phyloP scores from a whole-genome alignment of 1,139 yeast genomes.

The Hansenula anomala region DNA sequence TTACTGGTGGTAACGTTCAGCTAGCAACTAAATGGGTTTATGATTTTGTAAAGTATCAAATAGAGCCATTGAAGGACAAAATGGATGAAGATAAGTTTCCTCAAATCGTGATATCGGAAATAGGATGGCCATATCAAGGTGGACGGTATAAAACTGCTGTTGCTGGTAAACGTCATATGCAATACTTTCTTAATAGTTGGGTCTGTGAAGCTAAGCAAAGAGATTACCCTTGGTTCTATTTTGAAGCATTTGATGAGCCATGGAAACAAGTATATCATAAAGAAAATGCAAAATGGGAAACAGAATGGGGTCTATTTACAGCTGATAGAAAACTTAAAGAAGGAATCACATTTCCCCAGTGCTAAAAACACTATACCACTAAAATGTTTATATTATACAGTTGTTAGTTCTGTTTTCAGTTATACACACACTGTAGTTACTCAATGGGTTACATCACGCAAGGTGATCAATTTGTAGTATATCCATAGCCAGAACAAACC shows the following conservation, averaged over 20 bases:
- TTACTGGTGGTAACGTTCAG: constrained; percentile 52
- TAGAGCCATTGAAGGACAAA: constrained; percentile 27
- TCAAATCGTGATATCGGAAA: constrained; percentile 48
- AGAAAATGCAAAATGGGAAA: constrained; percentile 52
- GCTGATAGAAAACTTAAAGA: constrained; percentile 40
- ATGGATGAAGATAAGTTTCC: constrained; percentile 20
- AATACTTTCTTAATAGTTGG: constrained; percentile 47
- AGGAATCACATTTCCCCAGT: constrained; percentile 29
- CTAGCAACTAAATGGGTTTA: constrained; percentile 50
- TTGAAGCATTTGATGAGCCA: constrained; percentile 72
- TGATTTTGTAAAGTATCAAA: constrained; percentile 41
- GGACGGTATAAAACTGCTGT: constrained; percentile 42
- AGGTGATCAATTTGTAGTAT: constrained; percentile 42
- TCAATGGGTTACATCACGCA: constrained; percentile 16
- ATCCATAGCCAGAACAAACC: constrained; percentile 75
- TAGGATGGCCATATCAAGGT: constrained; percentile 71
- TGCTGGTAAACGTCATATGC: constrained; percentile 43
- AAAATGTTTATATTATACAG: no score
- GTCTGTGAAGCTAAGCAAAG: constrained; percentile 39
- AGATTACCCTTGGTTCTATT: constrained; percentile 52
- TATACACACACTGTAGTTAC: not conserved
- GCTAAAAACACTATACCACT: constrained; percentile 17
- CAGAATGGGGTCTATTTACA: constrained; percentile 67
- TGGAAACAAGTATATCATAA: constrained; percentile 56
- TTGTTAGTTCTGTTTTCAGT: no score